A percentile compares a stretch with the other conserved stretches of the same genome.
Conservation (phyloP, 2,329 filamentous ascomycete genomes). For the Coniochaeta sp. region DNA sequence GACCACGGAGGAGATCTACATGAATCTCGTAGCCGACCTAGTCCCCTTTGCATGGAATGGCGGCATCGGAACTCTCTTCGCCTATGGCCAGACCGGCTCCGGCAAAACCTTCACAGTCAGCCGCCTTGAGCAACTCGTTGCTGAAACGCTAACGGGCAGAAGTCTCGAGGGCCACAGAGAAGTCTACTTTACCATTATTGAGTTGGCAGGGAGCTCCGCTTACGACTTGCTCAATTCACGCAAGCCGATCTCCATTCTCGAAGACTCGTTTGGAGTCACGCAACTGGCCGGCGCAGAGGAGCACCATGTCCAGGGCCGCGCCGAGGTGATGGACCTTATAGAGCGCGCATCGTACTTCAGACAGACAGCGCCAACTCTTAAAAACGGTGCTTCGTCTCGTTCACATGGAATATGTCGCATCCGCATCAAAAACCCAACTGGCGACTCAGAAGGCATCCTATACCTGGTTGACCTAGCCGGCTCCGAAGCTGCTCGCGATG, state of each 20-base stretch:
- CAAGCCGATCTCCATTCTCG: slow-evolving; percentile 31
- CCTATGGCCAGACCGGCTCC: slow-evolving; percentile 40
- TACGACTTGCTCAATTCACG: slow-evolving; percentile 33
- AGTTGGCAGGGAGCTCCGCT: background rate
- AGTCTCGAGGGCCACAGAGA: slow-evolving; percentile 12
- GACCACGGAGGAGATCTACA: slow-evolving; percentile 31
- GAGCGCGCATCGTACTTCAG: slow-evolving; percentile 30
- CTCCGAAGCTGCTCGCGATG: slow-evolving; percentile 38
- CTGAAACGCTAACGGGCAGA: slow-evolving; percentile 17
- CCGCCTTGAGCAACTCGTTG: slow-evolving; percentile 30
- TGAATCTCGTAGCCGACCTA: slow-evolving; percentile 29
- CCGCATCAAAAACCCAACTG: slow-evolving; percentile 25
- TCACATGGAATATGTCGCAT: slow-evolving; percentile 41
- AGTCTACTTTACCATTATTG: slow-evolving; percentile 13
- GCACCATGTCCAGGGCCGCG: slow-evolving; percentile 20
- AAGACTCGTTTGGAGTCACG: slow-evolving; percentile 34
- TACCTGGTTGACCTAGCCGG: slow-evolving; percentile 41
- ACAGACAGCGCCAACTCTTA: slow-evolving; percentile 31
- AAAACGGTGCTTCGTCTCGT: slow-evolving; percentile 39
- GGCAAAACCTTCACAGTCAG: slow-evolving; percentile 39
- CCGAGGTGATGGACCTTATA: slow-evolving; percentile 23
- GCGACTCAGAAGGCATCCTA: slow-evolving; percentile 29
- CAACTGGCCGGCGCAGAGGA: slow-evolving; percentile 37
- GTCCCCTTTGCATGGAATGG: slow-evolving; percentile 38
- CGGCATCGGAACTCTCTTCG: slow-evolving; percentile 39